phyloP scores from a whole-genome alignment of 768 basidiomycete species.

The Coprinellus aureogranulatus region DNA sequence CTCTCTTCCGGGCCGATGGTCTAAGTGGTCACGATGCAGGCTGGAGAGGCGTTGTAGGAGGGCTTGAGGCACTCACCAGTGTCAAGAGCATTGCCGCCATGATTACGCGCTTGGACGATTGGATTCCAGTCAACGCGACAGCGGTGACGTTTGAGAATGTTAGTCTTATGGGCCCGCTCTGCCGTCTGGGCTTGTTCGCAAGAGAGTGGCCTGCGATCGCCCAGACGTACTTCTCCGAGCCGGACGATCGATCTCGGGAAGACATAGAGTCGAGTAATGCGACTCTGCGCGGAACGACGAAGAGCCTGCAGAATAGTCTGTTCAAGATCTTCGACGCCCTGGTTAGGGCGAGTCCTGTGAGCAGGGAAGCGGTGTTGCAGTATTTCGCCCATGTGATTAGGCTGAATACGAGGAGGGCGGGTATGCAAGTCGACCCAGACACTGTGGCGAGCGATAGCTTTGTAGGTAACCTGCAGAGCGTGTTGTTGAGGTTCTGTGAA shows the following conservation, averaged over 20 bases:
- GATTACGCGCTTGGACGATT: conserved; percentile 72
- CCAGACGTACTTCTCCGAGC: conserved; percentile 80
- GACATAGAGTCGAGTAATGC: conserved; percentile 83
- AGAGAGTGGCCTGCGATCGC: conserved; percentile 85
- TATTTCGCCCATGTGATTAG: conserved; percentile 76
- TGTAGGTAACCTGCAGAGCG: conserved; percentile 85
- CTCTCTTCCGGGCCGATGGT: conserved; percentile 64
- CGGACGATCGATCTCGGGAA: conserved; percentile 65
- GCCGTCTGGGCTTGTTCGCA: conserved; percentile 82
- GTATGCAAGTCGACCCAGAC: conserved; percentile 83
- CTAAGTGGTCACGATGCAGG: conserved; percentile 68
- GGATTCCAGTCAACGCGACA: conserved; percentile 62
- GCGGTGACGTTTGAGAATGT: conserved; percentile 59
- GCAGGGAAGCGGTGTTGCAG: conserved; percentile 77
- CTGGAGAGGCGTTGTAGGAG: conserved; percentile 86
- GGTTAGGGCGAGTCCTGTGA: conserved; percentile 76
- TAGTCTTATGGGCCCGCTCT: conserved; percentile 81
- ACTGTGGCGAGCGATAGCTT: conserved; percentile 90
- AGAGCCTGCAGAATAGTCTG: conserved; percentile 75
- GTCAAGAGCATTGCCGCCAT: conserved; percentile 81
- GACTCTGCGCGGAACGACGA: conserved; percentile 83
- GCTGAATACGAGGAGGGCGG: conserved; percentile 81
- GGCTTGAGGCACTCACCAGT: conserved; percentile 74
- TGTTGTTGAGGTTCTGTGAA: conserved; percentile 82
- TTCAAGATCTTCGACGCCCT: conserved; percentile 87